phyloP scores from a whole-genome alignment of 2,329 filamentous ascomycete species.

The Fusarium continuum region DNA sequence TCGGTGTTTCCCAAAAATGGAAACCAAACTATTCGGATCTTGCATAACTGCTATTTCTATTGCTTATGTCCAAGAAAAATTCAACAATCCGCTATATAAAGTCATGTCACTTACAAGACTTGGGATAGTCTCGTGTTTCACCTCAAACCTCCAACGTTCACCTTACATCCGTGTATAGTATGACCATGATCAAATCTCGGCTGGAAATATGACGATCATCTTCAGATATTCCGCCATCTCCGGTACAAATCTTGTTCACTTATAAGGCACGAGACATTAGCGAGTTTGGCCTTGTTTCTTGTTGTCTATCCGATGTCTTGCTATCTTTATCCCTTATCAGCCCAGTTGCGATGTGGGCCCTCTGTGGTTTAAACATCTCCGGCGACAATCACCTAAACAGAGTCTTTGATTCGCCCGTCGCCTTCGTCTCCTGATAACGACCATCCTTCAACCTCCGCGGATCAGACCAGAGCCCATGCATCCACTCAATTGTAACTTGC shows the following conservation, averaged over 20 bases:
- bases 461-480: conserved; percentile 24
- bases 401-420: conserved; percentile 40
- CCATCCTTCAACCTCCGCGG: conserved; percentile 39
- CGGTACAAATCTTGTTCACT: neutral
- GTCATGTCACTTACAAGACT: neutral
- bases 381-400: conserved; percentile 34
- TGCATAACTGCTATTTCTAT: neutral
- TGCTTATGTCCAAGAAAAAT: neutral
- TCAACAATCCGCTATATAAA: neutral
- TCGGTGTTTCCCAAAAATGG: neutral
- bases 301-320: conserved; percentile 1
- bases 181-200: conserved; percentile 9
- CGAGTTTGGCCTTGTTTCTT: neutral
- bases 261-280: conserved; percentile 10
- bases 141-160: neutral
- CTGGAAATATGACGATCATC: conserved; percentile 3
- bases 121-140: neutral
- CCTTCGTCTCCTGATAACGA: conserved; percentile 32
- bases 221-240: conserved; percentile 9
- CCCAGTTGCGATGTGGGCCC: conserved; percentile 26
- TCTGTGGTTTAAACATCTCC: conserved; percentile 41
- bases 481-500: conserved; percentile 38
- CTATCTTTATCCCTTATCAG: conserved; percentile 34
- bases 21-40: neutral
- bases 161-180: neutral